phyloP scores from a whole-genome alignment of 495 filamentous ascomycete species.

The Sordaria brevicollis region DNA sequence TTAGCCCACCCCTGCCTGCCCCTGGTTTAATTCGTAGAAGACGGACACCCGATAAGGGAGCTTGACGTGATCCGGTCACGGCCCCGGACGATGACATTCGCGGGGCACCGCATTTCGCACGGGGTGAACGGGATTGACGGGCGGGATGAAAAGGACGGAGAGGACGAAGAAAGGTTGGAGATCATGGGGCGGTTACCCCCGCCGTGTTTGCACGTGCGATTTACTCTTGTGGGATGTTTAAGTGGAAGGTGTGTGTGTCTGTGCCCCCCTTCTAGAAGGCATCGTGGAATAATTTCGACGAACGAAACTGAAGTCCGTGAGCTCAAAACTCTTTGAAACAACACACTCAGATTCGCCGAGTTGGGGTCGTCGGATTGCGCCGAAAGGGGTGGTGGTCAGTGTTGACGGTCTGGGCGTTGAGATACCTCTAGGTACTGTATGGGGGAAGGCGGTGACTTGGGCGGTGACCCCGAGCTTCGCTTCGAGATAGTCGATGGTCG shows the following conservation, averaged over 20 bases:
- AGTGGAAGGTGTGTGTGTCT: not conserved
- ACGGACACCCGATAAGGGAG: too few species aligned
- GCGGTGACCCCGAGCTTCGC: not conserved
- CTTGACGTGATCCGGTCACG: not conserved
- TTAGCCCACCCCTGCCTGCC: too few species aligned
- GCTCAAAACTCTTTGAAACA: not conserved
- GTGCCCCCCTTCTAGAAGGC: not conserved
- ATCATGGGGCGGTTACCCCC: not conserved
- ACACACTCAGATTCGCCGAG: not conserved
- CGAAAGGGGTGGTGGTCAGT: not conserved
- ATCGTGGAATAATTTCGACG: not conserved
- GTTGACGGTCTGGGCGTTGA: not conserved
- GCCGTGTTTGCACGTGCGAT: not conserved
- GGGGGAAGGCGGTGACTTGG: not conserved
- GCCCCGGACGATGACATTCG: not conserved
- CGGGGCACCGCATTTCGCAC: not conserved
- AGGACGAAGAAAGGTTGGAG: not conserved
- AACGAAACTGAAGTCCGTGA: not conserved
- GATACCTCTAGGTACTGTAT: too few species aligned
- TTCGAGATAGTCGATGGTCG: not conserved
- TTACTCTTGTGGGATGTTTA: not conserved
- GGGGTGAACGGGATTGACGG: not conserved
- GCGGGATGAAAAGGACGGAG: too few species aligned
- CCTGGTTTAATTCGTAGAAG: too few species aligned
- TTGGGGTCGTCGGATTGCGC: not conserved